A percentile compares a stretch with the other conserved stretches of the same genome.
Evolutionary conservation across 2,329 filamentous ascomycete species (phyloP).

Genomic region (Epichloe sp.): DNA sequence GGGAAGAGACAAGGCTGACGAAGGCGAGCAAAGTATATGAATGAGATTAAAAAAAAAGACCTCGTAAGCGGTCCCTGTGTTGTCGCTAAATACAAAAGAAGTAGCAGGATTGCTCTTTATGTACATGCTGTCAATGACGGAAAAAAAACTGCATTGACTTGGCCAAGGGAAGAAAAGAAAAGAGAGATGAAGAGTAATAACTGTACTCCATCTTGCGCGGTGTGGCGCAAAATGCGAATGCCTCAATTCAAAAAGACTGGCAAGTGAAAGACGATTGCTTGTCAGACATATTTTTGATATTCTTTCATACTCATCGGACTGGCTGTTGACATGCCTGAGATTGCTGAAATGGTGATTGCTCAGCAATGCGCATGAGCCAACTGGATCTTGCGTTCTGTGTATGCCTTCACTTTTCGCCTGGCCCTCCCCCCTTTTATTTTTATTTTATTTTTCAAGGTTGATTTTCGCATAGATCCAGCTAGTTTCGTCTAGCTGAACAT

Average conservation of each 20-base stretch:
- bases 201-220: too few species aligned
- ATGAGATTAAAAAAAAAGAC: background rate
- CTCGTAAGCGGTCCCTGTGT: background rate
- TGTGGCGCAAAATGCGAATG: too few species aligned
- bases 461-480: background rate
- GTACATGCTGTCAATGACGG: background rate
- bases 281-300: too few species aligned
- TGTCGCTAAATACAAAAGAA: background rate
- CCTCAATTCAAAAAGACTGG: too few species aligned
- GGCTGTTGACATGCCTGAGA: too few species aligned
- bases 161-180: background rate
- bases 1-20: too few species aligned
- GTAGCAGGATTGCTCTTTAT: background rate
- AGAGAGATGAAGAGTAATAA: background rate
- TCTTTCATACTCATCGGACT: too few species aligned
- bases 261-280: too few species aligned
- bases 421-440: background rate
- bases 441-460: background rate
- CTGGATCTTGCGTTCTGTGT: too few species aligned
- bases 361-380: too few species aligned
- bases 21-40: background rate
- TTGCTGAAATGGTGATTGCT: too few species aligned
- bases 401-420: too few species aligned
- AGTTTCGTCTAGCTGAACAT: conserved; percentile 27
- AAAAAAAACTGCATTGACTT: background rate